Conservation (phyloP, 1,284 basidiomycete species). For the Coniophora puteana region DNA sequence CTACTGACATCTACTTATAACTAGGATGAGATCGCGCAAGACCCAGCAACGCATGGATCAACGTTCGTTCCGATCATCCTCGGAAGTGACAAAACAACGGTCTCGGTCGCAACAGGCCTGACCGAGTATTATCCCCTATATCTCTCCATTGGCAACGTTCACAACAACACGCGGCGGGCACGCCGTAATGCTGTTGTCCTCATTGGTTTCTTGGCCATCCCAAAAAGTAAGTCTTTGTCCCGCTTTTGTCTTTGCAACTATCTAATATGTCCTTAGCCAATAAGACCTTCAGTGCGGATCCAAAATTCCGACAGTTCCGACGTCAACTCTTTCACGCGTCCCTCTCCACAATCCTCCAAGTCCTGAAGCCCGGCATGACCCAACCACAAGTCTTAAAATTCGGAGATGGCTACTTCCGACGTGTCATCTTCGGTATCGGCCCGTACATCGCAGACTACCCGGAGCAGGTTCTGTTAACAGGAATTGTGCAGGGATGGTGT, state of each 20-base stretch:
- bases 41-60: conserved; percentile 20
- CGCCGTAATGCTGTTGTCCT: conserved; percentile 19
- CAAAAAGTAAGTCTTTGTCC: conserved; percentile 22
- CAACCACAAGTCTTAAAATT: not conserved
- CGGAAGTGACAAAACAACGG: conserved; percentile 32
- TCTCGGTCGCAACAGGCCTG: conserved; percentile 33
- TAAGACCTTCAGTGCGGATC: conserved; percentile 1
- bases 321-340: conserved; percentile 7
- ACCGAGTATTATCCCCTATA: conserved; percentile 30
- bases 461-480: conserved; percentile 1
- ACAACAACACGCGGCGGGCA: conserved; percentile 26
- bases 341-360: conserved; percentile 1
- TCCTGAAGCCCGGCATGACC: conserved; percentile 4
- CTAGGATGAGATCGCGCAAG: conserved; percentile 11
- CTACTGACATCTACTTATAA: not conserved
- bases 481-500: conserved; percentile 8
- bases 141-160: conserved; percentile 24
- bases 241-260: not conserved
- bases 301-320: conserved; percentile 2
- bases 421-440: conserved; percentile 4
- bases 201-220: conserved; percentile 27
- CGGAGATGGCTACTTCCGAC: conserved; percentile 5
- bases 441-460: conserved; percentile 10
- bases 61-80: conserved; percentile 29
- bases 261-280: not conserved